Evolutionary conservation across 768 basidiomycete species (phyloP).

Genomic region (Dictyophora rubrovolvata): DNA sequence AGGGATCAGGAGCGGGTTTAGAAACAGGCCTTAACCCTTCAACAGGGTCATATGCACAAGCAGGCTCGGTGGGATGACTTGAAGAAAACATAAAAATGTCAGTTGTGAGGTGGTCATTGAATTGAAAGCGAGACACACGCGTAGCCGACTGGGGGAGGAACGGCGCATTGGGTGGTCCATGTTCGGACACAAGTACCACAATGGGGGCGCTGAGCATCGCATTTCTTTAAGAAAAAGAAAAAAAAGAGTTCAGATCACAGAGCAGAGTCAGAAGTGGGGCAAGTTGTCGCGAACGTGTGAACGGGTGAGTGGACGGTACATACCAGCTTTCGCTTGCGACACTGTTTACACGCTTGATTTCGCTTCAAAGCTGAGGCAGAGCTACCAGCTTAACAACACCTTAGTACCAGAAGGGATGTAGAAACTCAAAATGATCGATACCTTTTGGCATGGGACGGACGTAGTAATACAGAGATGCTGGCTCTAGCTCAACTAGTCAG

Average conservation of each 20-base stretch:
- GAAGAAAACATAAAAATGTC: slow-evolving; percentile 8
- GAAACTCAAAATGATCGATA: slow-evolving; percentile 17
- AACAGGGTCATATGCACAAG: slow-evolving; percentile 79
- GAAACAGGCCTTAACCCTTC: slow-evolving; percentile 70
- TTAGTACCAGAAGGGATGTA: background rate
- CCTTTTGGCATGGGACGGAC: slow-evolving; percentile 55
- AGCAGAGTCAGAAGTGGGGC: background rate
- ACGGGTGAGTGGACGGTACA: slow-evolving; percentile 17
- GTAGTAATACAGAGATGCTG: background rate
- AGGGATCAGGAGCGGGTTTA: slow-evolving; percentile 52
- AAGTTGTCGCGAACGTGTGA: background rate
- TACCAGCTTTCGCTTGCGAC: slow-evolving; percentile 78
- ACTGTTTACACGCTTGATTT: slow-evolving; percentile 64
- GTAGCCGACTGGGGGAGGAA: slow-evolving; percentile 78
- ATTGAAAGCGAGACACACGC: slow-evolving; percentile 39
- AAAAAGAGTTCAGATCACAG: slow-evolving; percentile 7
- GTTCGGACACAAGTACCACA: slow-evolving; percentile 75
- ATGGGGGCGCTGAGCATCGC: slow-evolving; percentile 78
- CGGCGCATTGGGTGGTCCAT: slow-evolving; percentile 73
- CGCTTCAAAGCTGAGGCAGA: slow-evolving; percentile 6
- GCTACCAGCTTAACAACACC: background rate
- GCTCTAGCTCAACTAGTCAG: background rate
- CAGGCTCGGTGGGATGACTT: slow-evolving; percentile 79
- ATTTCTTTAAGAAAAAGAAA: slow-evolving; percentile 47
- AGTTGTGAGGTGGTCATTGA: slow-evolving; percentile 1